Conservation (phyloP, 495 filamentous ascomycete genomes). For the Penicillium riverlandense region DNA sequence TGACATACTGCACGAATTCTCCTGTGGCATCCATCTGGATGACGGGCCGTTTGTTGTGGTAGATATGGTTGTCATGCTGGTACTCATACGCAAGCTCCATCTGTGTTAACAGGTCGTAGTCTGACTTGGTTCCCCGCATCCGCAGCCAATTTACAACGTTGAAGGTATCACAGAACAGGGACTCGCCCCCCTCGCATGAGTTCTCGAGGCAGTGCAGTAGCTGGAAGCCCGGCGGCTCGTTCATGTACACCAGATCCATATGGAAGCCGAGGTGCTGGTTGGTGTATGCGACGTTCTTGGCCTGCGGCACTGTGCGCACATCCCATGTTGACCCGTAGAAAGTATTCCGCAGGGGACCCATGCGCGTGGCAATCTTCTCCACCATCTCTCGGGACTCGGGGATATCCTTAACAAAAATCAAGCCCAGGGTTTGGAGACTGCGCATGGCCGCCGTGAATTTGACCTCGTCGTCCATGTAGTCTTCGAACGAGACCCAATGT, state of each 20-base stretch:
- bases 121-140: neutral
- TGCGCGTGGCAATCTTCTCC: slow-evolving; percentile 56
- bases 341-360: slow-evolving; percentile 69
- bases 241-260: slow-evolving; percentile 89
- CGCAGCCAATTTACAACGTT: neutral
- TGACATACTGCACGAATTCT: slow-evolving; percentile 31
- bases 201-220: slow-evolving; percentile 81
- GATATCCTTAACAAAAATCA: slow-evolving; percentile 67
- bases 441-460: slow-evolving; percentile 47
- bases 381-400: slow-evolving; percentile 58
- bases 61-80: slow-evolving; percentile 51
- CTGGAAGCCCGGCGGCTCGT: slow-evolving; percentile 70
- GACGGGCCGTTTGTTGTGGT: slow-evolving; percentile 46
- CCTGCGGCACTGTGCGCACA: slow-evolving; percentile 64
- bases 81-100: slow-evolving; percentile 60
- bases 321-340: slow-evolving; percentile 92
- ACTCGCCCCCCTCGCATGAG: slow-evolving; percentile 67
- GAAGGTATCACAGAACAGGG: slow-evolving; percentile 70
- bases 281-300: slow-evolving; percentile 91
- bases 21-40: slow-evolving; percentile 33
- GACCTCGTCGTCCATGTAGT: slow-evolving; percentile 55
- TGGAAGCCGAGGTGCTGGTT: slow-evolving; percentile 71
- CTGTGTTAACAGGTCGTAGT: slow-evolving; percentile 32
- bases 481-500: slow-evolving; percentile 54
- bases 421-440: slow-evolving; percentile 49